Base-by-base conservation (phyloP, 805 yeast species). In the Hanseniaspora thailandica region DNA sequence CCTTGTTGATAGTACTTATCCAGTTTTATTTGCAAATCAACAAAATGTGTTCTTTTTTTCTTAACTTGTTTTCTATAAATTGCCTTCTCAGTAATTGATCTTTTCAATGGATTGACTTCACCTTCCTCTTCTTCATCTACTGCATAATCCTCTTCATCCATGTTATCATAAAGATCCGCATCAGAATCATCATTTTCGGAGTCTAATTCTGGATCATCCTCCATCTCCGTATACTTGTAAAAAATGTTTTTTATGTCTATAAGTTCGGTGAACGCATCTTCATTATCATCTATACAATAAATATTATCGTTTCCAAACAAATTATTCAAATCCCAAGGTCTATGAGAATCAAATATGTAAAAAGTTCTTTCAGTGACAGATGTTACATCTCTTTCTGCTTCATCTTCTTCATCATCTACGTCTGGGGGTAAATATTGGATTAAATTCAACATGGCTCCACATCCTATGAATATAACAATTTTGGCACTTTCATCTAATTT, bases 241-340 rank as follows among this genome's bases (percentile, higher is more conserved):
- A 86, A 89, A 15, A 96, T 89, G 4, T 68, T 67, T 57, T 73
- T 76, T 61, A 84, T 88, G 5, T 69, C 65, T 13, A 56, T 57
- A 50, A 89, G 65, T 48, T 77, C 80, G 13, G 47, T 34, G 25
- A 50, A 43, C 4, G 54, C 47, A 34, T 74, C 76, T 31, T 82
- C 85, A 1, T 84, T 73, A 64, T 90, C 97, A 62, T 89, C 97
- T 56, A 89, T 76, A 66, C 97, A 89, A 6, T 74, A 74, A 4
- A 93, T 78, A 57, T 79, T 74, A 9, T 79, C 78, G 6, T 90
- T 81, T 1, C 95, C 96, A 72, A 85, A 89, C 45, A 93, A 62
- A 63, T 93, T 93, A 64, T 89, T 96, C 58, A 93, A 70, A 67
- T 89, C 89, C 97, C 98, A 93, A 4, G 98, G 99, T 58, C 97